Evolutionary conservation across 2,329 filamentous ascomycete species (phyloP).

Genomic region (Elsinoe batatas): DNA sequence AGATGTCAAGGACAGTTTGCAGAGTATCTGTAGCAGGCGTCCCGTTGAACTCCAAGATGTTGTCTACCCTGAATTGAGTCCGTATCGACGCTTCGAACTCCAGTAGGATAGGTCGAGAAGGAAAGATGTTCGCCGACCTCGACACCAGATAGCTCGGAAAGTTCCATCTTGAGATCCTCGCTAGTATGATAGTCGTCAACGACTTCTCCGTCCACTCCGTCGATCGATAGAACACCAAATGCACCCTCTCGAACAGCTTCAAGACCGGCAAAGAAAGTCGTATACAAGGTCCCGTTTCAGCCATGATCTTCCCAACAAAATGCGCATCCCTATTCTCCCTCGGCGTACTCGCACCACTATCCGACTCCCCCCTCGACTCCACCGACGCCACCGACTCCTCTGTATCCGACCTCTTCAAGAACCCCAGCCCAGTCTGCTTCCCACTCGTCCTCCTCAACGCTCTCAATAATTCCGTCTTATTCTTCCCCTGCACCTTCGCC

Average conservation of each 20-base stretch:
- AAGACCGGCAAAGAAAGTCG: slow-evolving; percentile 62
- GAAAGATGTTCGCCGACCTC: slow-evolving; percentile 79
- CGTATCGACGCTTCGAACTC: slow-evolving; percentile 85
- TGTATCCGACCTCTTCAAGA: slow-evolving; percentile 55
- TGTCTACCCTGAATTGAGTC: slow-evolving; percentile 72
- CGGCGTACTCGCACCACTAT: slow-evolving; percentile 31
- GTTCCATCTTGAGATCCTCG: slow-evolving; percentile 76
- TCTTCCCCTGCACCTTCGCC: slow-evolving; percentile 76
- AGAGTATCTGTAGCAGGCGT: slow-evolving; percentile 56
- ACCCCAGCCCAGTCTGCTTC: slow-evolving; percentile 65
- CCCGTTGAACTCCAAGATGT: slow-evolving; percentile 68
- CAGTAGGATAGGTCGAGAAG: slow-evolving; percentile 61
- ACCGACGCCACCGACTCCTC: slow-evolving; percentile 44
- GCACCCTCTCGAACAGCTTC: slow-evolving; percentile 84
- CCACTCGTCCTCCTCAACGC: slow-evolving; percentile 66
- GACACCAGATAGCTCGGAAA: slow-evolving; percentile 89
- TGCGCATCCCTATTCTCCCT: slow-evolving; percentile 58
- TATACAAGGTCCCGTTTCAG: slow-evolving; percentile 71
- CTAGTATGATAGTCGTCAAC: slow-evolving; percentile 84
- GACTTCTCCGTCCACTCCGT: slow-evolving; percentile 98
- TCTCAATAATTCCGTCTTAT: slow-evolving; percentile 67
- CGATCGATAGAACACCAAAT: slow-evolving; percentile 90
- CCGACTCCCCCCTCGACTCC: slow-evolving; percentile 22
- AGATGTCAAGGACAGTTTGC: slow-evolving; percentile 58
- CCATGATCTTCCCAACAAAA: slow-evolving; percentile 67